phyloP scores from a whole-genome alignment of 345 rosid genomes.

The Gossypium anomalum region DNA sequence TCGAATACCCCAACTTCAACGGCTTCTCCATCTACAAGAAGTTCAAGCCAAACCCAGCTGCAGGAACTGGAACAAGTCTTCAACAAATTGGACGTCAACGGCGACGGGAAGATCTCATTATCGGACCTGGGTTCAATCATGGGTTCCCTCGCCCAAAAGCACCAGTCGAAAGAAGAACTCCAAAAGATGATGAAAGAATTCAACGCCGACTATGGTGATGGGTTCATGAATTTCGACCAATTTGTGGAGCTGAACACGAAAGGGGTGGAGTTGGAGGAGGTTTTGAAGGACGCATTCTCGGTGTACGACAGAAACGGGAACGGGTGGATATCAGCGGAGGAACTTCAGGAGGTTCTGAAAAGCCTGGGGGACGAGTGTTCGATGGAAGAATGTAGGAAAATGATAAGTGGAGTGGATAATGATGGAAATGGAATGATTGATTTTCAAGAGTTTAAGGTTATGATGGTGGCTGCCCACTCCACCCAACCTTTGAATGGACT shows the following conservation, averaged over 20 bases:
- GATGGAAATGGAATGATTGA: constrained; percentile 81
- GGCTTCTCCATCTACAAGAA: constrained; percentile 9
- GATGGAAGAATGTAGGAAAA: constrained; percentile 66
- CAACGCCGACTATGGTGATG: constrained; percentile 59
- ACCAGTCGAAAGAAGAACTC: constrained; percentile 53
- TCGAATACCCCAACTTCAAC: background rate
- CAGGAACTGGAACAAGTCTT: constrained; percentile 59
- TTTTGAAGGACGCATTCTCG: constrained; percentile 66
- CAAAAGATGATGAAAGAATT: constrained; percentile 45
- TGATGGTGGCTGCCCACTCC: constrained; percentile 56
- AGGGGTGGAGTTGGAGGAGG: constrained; percentile 62
- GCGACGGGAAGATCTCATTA: constrained; percentile 89
- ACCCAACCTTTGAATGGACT: no score
- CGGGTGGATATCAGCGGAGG: constrained; percentile 83
- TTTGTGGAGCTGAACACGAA: constrained; percentile 68
- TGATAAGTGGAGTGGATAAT: constrained; percentile 80
- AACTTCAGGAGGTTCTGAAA: constrained; percentile 59
- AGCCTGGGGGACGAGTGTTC: constrained; percentile 74
- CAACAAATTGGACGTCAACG: constrained; percentile 71
- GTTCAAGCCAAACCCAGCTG: constrained; percentile 28
- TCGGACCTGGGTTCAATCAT: constrained; percentile 71
- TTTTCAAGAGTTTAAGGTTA: constrained; percentile 87
- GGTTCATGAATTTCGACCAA: constrained; percentile 60
- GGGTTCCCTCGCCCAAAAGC: constrained; percentile 61
- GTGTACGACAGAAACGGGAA: constrained; percentile 83